Evolutionary conservation across 202 grass and related monocot species (phyloP).

Genomic region (Saccharum hybrid): DNA sequence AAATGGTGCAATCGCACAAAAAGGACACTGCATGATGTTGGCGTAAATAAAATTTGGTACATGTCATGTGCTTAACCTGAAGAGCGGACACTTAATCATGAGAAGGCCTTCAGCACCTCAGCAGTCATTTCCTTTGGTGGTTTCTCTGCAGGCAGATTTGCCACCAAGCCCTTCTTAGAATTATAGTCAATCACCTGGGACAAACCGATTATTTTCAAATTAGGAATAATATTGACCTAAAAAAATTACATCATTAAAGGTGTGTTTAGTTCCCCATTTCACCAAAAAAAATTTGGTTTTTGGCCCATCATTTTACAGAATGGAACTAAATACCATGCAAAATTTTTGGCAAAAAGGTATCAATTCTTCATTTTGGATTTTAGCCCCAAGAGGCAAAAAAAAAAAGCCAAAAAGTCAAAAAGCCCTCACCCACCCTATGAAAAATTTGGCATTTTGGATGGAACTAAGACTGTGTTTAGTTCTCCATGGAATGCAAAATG

Average conservation of each 20-base stretch:
- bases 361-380: too few relatives aligned
- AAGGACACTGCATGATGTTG: constrained; percentile 24
- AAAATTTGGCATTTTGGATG: too few relatives aligned
- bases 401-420: too few relatives aligned
- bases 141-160: constrained; percentile 58
- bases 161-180: constrained; percentile 65
- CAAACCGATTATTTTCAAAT: not conserved
- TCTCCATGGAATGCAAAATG: too few relatives aligned
- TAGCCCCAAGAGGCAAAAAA: too few relatives aligned
- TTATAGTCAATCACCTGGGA: constrained; percentile 89
- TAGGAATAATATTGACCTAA: not conserved
- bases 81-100: constrained; percentile 45
- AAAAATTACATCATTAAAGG: not conserved
- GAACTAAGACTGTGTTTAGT: too few relatives aligned
- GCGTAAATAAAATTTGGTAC: constrained; percentile 42
- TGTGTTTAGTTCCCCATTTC: too few relatives aligned
- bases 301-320: too few relatives aligned
- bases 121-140: constrained; percentile 18
- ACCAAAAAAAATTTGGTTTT: too few relatives aligned
- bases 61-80: constrained; percentile 31
- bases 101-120: constrained; percentile 69
- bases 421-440: too few relatives aligned
- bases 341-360: too few relatives aligned
- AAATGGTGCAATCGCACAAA: constrained; percentile 26
- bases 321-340: too few relatives aligned